Evolutionary conservation across 1,139 yeast species (phyloP).

Genomic region (Meyerozyma elateridarum): DNA sequence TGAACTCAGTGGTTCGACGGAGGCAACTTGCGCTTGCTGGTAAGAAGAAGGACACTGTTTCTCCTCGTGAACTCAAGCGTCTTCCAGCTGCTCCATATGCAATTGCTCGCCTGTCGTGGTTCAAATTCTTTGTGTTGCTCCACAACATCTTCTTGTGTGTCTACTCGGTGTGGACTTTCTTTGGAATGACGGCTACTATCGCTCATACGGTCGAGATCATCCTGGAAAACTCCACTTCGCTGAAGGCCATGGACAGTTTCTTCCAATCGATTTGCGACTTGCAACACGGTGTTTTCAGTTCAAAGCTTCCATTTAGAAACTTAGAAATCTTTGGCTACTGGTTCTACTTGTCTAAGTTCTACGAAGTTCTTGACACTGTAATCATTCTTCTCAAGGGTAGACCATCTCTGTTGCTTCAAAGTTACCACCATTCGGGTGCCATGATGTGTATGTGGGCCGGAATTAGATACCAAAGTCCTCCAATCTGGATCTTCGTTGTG

Average conservation of each 20-base stretch:
- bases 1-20: constrained; percentile 40
- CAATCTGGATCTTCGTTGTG: constrained; percentile 78
- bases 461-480: constrained; percentile 65
- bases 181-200: constrained; percentile 60
- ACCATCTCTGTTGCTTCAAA: constrained; percentile 64
- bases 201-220: constrained; percentile 30
- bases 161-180: constrained; percentile 69
- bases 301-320: constrained; percentile 33
- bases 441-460: constrained; percentile 86
- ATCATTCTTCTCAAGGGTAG: constrained; percentile 67
- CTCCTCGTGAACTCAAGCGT: constrained; percentile 22
- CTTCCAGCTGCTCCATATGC: constrained; percentile 54
- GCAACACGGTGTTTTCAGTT: constrained; percentile 54
- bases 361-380: constrained; percentile 67
- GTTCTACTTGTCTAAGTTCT: constrained; percentile 68
- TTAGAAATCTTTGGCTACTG: constrained; percentile 60
- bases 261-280: constrained; percentile 64
- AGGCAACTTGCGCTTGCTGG: constrained; percentile 31
- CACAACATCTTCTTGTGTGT: constrained; percentile 62
- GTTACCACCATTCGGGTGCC: constrained; percentile 80
- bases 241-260: constrained; percentile 26
- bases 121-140: constrained; percentile 53
- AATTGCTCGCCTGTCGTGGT: constrained; percentile 42
- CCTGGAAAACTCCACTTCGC: constrained; percentile 17
- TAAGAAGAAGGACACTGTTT: constrained; percentile 16